Evolutionary conservation across 345 rosid genomes (phyloP).

Genomic region (Cardamine resedifolia): DNA sequence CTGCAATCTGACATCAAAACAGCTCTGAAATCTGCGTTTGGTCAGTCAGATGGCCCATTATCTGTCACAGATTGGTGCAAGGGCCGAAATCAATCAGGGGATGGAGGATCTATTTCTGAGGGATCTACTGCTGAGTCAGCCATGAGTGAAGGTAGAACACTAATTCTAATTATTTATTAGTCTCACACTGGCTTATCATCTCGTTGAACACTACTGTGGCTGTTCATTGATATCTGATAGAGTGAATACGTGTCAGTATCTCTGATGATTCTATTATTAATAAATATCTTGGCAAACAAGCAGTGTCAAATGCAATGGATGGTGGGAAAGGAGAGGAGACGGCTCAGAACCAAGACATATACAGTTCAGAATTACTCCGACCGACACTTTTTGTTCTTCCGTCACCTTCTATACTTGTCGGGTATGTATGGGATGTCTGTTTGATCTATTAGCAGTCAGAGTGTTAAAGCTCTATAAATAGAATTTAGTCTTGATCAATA

Average conservation of each 20-base stretch:
- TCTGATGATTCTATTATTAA: conserved; percentile 5
- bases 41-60: conserved; percentile 84
- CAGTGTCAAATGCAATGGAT: conserved; percentile 50
- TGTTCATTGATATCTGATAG: conserved; percentile 16
- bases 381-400: conserved; percentile 86
- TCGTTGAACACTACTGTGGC: conserved; percentile 18
- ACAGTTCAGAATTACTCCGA: conserved; percentile 64
- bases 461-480: not conserved
- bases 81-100: conserved; percentile 70
- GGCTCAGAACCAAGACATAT: conserved; percentile 65
- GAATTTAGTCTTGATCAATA: conserved; percentile 8
- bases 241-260: not conserved
- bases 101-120: conserved; percentile 56
- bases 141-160: conserved; percentile 68
- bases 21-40: conserved; percentile 88
- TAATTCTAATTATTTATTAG: conserved; percentile 56
- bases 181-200: conserved; percentile 60
- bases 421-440: conserved; percentile 51
- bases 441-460: conserved; percentile 14
- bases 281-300: conserved; percentile 12
- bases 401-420: conserved; percentile 91
- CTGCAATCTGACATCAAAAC: conserved; percentile 87
- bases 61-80: conserved; percentile 93
- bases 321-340: conserved; percentile 71
- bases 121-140: conserved; percentile 78